Evolutionary conservation across 345 rosid genomes (phyloP), one percentile per base, ranked within the genome.

Genomic region (Eucalyptus urophylla): DNA sequence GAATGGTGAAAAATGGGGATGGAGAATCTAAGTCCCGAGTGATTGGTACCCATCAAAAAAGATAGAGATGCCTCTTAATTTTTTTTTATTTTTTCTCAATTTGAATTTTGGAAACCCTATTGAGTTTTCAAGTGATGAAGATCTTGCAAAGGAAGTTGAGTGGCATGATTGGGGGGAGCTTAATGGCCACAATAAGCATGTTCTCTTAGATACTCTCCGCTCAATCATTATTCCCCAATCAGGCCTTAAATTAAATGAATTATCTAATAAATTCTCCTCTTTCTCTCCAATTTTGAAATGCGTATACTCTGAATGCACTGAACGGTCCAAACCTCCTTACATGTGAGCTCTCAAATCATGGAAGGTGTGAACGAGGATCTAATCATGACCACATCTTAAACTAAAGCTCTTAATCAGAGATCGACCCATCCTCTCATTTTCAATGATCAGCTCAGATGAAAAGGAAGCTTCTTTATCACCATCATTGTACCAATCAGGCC

Each of bases 171-270:
- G 87, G 88, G 90, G 89, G 86, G 91, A 87, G 91, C 89, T 92
- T 86, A 87, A 88, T 87, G 86, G 88, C 87, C 86, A 93, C 92
- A 90, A 94, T 89, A 89, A 91, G 93, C 95, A 94, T 92, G 96
- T 93, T 94, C 92, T 92, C 87, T 88, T 88, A 49, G 95, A 92
- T 90, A 90, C 93, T 87, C 58, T 87, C 87, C 51, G 72, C 90
- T 90, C 88, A 90, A 76, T 90, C 86, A 90, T 93, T 90, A 91
- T 87, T 92, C 91, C 87, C 87, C 90, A 90, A 90, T 89, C 93
- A 88, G 81, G 8, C 29, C 86, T 88, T 89, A 86, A 87, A 51
- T 58, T 43, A 67, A 21, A 8, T 6, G 33, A 47, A 87, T 29
- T 62, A 81, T 33, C 87, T 24, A 58, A 33, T 80, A 62, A 37